Base-by-base conservation (phyloP, 2,329 filamentous ascomycete species). In the Fusarium siculi region DNA sequence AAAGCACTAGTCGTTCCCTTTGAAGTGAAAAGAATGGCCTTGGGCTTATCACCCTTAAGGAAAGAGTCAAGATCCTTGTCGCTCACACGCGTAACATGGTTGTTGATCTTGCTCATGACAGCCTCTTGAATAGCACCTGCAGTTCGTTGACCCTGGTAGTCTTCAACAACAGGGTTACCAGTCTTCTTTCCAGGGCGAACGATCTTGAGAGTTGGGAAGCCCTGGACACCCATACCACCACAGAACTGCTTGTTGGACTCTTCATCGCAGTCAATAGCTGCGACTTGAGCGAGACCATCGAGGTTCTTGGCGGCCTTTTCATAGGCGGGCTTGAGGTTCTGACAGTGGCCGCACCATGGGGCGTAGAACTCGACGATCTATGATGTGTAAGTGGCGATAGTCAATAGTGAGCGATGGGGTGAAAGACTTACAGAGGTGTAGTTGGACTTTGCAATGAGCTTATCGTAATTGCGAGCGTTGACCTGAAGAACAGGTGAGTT, bases 301-400 rank as follows among this genome's bases (percentile, higher is more conserved):
- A 99, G 92, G 77, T 91, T 94, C 78, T 92, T 93, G 76, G 96
- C 96, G 4, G 92, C 95, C 83, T 97, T 97, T 83, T 98, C 96
- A 84, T 96, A 99, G 49, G 94, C 93, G 7, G 95, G 96, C 84
- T 98, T 95, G 79, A 99, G 92, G 84, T 93, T 98, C 84, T 97
- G 89, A 86, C 96, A 99, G 84, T 98, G 96, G 46, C 96, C 96
- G 79, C 96, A 98, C 96, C 96, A 98, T 30, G 96, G 96, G 14
- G 96, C 96, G 80, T 97, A 98, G 88, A 98, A 98, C 84, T 95
- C 94, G 80, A 91, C 84, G 50, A 91, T 88, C 88, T 91, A 74
- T 12, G 9, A 42, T 16, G n/a, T 57, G 42, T 54, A 64, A 63
- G 54, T 58, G 60, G 49, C 3, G 32, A 58, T n/a, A 28, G 7